Base-by-base conservation (phyloP, 192 early-diverging fungal genomes). In the Phycomyces blakesleeanus region DNA sequence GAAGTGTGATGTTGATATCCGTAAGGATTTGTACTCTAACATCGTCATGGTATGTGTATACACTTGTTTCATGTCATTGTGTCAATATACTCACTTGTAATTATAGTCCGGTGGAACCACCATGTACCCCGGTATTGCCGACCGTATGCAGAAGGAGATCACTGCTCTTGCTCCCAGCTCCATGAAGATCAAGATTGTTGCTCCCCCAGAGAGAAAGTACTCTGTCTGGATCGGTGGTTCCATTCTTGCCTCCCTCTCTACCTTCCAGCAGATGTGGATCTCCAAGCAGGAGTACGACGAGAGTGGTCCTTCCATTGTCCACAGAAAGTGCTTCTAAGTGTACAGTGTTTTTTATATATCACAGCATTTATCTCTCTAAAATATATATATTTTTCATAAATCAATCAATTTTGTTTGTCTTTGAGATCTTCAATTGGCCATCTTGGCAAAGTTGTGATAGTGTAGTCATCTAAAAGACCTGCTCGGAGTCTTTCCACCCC, bases 181-280 rank as follows among this genome's bases (percentile, higher is more conserved):
- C 66, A 96, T 93, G 93, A 94, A 93, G 87, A 89, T 97, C 86
- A 91, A 95, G 90, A 94, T 98, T 76, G 93, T 96, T 75, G 95
- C 95, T 67, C 96, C 96, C 40, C 95, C 96, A 53, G 96, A 98
- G 81, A 87, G 96, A 77, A 98, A 96, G 83, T 97, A 95, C 91
- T 97, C 96, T 62, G 96, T 93, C 82, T 98, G 96, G 94, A 96
- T 98, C 73, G 96, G 96, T 84, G 96, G 96, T 56, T 96, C 94
- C 63, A 96, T 98, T 61, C 81, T 98, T 39, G 94, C 96, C 55
- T 96, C 96, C 37, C 89, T 96, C 60, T 94, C 95, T 50, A 96
- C 94, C 74, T 98, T 98, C 94, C 95, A 97, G 79, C 89, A 95
- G 78, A 93, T 95, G 95, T 98, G 95, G 95, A 91, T 96, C 79